A percentile compares a stretch with the other conserved stretches of the same genome.
Conservation (phyloP, 1,284 basidiomycete genomes). For the Moesziomyces sp. region DNA sequence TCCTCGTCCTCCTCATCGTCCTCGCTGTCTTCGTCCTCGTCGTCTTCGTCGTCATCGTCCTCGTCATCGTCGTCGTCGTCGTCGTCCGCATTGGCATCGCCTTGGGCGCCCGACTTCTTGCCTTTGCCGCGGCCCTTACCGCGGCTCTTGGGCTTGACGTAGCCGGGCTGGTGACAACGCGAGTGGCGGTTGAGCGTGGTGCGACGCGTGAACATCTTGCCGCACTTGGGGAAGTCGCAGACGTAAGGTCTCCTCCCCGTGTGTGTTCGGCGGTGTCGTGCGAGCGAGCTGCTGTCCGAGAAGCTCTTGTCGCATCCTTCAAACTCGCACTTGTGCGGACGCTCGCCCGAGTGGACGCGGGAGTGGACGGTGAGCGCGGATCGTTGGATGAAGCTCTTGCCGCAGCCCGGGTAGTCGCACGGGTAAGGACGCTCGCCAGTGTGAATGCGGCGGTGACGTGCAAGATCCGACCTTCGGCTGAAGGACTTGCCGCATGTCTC, state of each 20-base stretch:
- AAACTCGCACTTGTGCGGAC: constrained; percentile 79
- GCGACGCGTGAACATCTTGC: constrained; percentile 66
- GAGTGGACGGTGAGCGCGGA: constrained; percentile 82
- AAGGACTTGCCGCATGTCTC: constrained; percentile 65
- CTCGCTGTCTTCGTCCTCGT: constrained; percentile 44
- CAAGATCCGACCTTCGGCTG: constrained; percentile 64
- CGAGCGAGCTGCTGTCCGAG: constrained; percentile 73
- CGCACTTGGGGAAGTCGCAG: constrained; percentile 65
- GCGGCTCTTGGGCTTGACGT: constrained; percentile 54
- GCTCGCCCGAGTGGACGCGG: constrained; percentile 87
- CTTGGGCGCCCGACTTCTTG: constrained; percentile 40
- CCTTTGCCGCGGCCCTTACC: constrained; percentile 49
- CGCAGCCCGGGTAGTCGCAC: constrained; percentile 71
- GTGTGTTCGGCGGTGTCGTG: constrained; percentile 79
- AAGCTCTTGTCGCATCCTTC: constrained; percentile 75
- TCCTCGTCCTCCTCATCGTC: constrained; percentile 26
- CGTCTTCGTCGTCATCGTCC: constrained; percentile 56
- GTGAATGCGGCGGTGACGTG: constrained; percentile 81
- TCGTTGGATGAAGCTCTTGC: constrained; percentile 67
- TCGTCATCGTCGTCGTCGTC: constrained; percentile 40
- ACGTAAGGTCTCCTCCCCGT: constrained; percentile 69
- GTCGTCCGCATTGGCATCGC: constrained; percentile 16
- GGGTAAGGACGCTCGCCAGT: constrained; percentile 85
- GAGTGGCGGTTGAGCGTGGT: constrained; percentile 67
- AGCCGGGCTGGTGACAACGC: constrained; percentile 60